phyloP scores from a whole-genome alignment of 495 filamentous ascomycete species.

The Schizothecium vesticola region DNA sequence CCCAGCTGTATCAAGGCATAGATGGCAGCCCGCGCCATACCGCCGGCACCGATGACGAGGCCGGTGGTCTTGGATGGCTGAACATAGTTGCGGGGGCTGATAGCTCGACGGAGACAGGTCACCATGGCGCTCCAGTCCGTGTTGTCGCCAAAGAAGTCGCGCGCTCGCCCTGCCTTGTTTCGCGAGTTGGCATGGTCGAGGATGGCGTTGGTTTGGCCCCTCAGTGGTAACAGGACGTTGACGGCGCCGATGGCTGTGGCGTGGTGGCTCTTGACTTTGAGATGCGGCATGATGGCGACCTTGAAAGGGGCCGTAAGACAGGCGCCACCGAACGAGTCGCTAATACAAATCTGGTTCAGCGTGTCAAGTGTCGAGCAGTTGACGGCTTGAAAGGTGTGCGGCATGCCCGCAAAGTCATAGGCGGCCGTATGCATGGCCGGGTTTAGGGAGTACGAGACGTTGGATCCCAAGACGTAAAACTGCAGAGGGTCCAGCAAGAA shows the following conservation, averaged over 20 bases:
- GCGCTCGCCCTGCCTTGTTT: constrained; percentile 58
- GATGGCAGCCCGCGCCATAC: constrained; percentile 74
- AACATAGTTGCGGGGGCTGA: constrained; percentile 74
- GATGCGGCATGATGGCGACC: constrained; percentile 60
- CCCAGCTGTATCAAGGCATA: constrained; percentile 76
- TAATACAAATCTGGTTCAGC: constrained; percentile 56
- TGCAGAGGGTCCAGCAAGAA: constrained; percentile 60
- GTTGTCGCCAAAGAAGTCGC: constrained; percentile 75
- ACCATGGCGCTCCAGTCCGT: constrained; percentile 76
- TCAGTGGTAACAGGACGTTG: constrained; percentile 74
- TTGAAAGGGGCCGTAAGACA: constrained; percentile 73
- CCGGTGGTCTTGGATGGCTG: constrained; percentile 60
- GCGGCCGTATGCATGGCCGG: constrained; percentile 78
- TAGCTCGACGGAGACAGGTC: constrained; percentile 63
- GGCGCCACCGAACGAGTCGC: constrained; percentile 66
- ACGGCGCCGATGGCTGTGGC: constrained; percentile 76
- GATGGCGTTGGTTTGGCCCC: constrained; percentile 53
- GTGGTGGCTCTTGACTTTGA: constrained; percentile 66
- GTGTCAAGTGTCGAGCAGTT: constrained; percentile 59
- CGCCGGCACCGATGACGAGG: constrained; percentile 73
- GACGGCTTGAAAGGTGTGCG: constrained; percentile 62
- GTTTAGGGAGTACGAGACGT: constrained; percentile 68
- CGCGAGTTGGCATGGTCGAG: constrained; percentile 61
- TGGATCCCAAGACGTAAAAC: constrained; percentile 70
- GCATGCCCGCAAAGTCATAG: constrained; percentile 64